Evolutionary conservation across 768 basidiomycete genomes (phyloP).

Genomic region (Pisolithus albus): DNA sequence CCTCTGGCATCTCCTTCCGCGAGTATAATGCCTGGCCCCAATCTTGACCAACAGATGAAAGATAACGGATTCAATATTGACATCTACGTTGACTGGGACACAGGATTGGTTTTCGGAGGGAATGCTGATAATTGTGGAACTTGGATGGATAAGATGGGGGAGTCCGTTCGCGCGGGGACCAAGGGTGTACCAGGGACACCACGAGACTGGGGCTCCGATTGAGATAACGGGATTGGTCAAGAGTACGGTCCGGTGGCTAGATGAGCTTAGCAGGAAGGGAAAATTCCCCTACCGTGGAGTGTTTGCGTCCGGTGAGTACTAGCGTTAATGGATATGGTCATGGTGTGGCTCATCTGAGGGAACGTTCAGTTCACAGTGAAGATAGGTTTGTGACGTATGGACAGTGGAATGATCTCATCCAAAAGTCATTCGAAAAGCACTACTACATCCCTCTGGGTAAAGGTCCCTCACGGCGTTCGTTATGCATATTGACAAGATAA

Average conservation of each 20-base stretch:
- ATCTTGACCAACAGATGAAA: conserved; percentile 96
- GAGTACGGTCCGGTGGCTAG: conserved; percentile 89
- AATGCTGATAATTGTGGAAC: conserved; percentile 84
- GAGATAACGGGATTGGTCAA: conserved; percentile 93
- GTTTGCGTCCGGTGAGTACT: conserved; percentile 58
- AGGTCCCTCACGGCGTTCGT: background rate
- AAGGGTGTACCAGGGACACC: conserved; percentile 96
- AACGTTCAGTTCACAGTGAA: conserved; percentile 56
- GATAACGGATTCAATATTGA: conserved; percentile 90
- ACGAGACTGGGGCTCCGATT: conserved; percentile 88
- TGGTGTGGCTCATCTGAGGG: conserved; percentile 1
- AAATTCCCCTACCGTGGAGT: conserved; percentile 91
- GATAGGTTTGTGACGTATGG: conserved; percentile 73
- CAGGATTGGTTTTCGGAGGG: conserved; percentile 85
- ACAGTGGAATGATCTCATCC: conserved; percentile 84
- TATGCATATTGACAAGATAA: conserved; percentile 1
- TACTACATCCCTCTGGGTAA: conserved; percentile 84
- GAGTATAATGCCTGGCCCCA: conserved; percentile 97
- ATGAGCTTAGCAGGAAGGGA: conserved; percentile 52
- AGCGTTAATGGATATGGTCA: background rate
- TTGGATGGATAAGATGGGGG: conserved; percentile 99
- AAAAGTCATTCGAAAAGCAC: conserved; percentile 79
- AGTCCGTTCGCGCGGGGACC: conserved; percentile 83
- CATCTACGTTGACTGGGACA: conserved; percentile 93
- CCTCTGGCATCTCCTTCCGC: conserved; percentile 85